Conservation (phyloP, 176 grass and related monocot genomes). For the Oryza rufipogon region DNA sequence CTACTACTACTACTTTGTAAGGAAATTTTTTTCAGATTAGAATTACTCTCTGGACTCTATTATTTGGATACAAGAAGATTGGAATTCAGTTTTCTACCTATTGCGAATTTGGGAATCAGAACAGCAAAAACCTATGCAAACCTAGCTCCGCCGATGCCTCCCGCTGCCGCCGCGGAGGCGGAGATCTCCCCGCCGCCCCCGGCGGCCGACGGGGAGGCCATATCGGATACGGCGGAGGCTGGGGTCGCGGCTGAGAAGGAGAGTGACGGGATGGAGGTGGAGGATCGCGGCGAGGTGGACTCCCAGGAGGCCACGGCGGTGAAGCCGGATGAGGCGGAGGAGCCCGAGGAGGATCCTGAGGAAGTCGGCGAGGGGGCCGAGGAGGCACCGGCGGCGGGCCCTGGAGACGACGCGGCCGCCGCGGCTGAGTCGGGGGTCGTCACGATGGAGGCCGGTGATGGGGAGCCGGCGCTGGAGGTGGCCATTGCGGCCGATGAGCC, state of each 20-base stretch:
- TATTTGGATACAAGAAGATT: too few relatives aligned
- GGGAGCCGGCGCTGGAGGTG: background rate
- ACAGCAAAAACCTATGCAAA: background rate
- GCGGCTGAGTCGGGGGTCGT: background rate
- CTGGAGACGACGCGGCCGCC: background rate
- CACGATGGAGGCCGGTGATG: background rate
- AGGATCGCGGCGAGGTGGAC: constrained; percentile 30
- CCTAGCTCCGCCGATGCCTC: background rate
- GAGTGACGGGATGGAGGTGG: constrained; percentile 2
- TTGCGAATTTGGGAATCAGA: background rate
- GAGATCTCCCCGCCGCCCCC: background rate
- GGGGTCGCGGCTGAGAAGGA: constrained; percentile 23
- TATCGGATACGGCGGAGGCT: background rate
- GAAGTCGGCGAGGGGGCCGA: background rate
- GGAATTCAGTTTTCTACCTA: too few relatives aligned
- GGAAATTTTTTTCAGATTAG: too few relatives aligned
- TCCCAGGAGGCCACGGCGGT: background rate
- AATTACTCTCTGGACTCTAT: too few relatives aligned
- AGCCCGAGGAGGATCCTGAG: background rate
- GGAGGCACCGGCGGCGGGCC: background rate
- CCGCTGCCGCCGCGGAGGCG: background rate
- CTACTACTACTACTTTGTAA: too few relatives aligned
- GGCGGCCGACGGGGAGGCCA: constrained; percentile 1
- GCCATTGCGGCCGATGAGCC: background rate
- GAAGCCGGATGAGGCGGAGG: background rate